These are phyloP conservation scores for Dentipellis fragilis DNA, from an alignment of 768 basidiomycete genomes.

Conservation along the genomic window DNA sequence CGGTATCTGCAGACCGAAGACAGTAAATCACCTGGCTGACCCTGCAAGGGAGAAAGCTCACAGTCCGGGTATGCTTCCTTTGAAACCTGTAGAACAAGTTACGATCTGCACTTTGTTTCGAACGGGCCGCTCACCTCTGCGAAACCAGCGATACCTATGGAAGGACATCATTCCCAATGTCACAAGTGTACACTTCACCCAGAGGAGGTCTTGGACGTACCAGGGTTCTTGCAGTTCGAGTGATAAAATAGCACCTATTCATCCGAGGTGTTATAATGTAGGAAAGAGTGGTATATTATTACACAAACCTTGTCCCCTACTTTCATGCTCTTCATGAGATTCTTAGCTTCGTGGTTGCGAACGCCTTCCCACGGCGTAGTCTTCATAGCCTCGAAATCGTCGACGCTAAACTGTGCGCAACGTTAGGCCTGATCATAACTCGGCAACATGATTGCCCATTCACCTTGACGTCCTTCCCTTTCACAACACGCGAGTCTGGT, in stretches of 20 bases:
- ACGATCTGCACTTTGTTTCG: not conserved
- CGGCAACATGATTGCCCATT: not conserved
- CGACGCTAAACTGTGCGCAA: conserved; percentile 64
- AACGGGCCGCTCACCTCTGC: conserved; percentile 45
- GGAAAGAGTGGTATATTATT: not conserved
- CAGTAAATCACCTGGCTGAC: not conserved
- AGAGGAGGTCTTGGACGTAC: conserved; percentile 23
- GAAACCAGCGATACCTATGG: conserved; percentile 66
- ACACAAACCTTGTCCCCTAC: conserved; percentile 56
- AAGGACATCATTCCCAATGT: not conserved
- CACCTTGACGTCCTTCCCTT: conserved; percentile 82
- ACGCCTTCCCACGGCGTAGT: conserved; percentile 86
- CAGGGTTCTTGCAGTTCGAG: conserved; percentile 78
- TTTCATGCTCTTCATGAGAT: conserved; percentile 76
- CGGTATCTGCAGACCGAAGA: conserved; percentile 50
- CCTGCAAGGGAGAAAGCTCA: conserved; percentile 28
- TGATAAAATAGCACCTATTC: conserved; percentile 75
- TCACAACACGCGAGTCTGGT: conserved; percentile 74
- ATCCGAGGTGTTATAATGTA: not conserved
- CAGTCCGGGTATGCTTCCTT: conserved; percentile 88
- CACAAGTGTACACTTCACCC: not conserved
- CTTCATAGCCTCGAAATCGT: conserved; percentile 66
- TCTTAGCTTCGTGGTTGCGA: conserved; percentile 72
- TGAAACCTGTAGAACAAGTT: conserved; percentile 37
- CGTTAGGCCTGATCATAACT: not conserved